phyloP scores from a whole-genome alignment of 345 rosid genomes.

The Ricinus communis region DNA sequence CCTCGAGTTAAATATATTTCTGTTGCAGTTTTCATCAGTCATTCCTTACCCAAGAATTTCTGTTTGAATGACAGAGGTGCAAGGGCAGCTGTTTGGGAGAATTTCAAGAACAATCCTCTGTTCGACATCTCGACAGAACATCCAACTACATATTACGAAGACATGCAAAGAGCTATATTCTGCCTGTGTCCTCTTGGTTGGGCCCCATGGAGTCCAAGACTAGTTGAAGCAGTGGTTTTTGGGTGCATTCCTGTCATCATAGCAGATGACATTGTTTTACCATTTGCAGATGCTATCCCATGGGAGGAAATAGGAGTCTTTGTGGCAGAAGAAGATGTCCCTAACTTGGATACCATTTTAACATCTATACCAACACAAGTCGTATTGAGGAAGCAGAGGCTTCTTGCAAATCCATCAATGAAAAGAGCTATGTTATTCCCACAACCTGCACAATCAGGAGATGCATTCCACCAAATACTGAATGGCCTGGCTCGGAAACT shows the following conservation, averaged over 20 bases:
- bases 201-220: conserved; percentile 99
- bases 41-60: too few species aligned
- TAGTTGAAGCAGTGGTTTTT: conserved; percentile 97
- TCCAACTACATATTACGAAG: conserved; percentile 93
- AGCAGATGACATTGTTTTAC: conserved; percentile 91
- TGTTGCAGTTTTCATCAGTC: too few species aligned
- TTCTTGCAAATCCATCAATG: conserved; percentile 94
- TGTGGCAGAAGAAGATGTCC: conserved; percentile 84
- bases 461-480: conserved; percentile 92
- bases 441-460: conserved; percentile 88
- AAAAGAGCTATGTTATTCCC: conserved; percentile 91
- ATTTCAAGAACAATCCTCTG: conserved; percentile 86
- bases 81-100: conserved; percentile 98
- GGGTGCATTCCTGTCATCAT: conserved; percentile 97
- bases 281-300: conserved; percentile 97
- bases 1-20: too few species aligned
- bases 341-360: conserved; percentile 71
- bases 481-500: conserved; percentile 86
- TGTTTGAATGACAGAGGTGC: conserved; percentile 64
- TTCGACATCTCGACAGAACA: conserved; percentile 96
- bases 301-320: conserved; percentile 98
- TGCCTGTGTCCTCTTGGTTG: conserved; percentile 95
- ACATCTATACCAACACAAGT: conserved; percentile 77
- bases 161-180: conserved; percentile 92
- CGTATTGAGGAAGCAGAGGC: conserved; percentile 83